Evolutionary conservation across 768 basidiomycete genomes (phyloP).

Genomic region (Russula olivacea): DNA sequence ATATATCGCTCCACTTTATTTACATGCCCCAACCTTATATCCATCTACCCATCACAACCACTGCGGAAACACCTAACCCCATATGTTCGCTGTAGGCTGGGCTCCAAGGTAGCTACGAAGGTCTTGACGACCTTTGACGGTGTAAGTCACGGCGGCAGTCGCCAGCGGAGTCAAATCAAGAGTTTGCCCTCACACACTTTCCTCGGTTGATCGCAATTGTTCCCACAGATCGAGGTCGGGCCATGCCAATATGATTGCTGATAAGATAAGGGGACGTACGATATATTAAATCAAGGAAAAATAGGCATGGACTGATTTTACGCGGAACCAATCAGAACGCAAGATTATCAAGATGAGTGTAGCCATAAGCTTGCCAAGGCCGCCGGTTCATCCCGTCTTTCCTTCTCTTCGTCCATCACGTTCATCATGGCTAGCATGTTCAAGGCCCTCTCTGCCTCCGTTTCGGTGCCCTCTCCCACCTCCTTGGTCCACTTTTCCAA

Average conservation of each 20-base stretch:
- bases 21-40: slow-evolving; percentile 71
- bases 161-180: slow-evolving; percentile 51
- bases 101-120: slow-evolving; percentile 46
- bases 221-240: no score
- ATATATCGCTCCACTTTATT: slow-evolving; percentile 36
- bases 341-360: not conserved
- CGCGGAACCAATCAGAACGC: slow-evolving; percentile 3
- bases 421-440: slow-evolving; percentile 34
- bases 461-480: slow-evolving; percentile 42
- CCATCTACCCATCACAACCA: slow-evolving; percentile 80
- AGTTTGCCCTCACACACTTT: slow-evolving; percentile 32
- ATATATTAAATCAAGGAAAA: not conserved
- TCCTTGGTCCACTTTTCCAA: slow-evolving; percentile 38
- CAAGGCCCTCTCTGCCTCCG: slow-evolving; percentile 32
- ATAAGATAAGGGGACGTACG: no score
- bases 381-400: not conserved
- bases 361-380: no score
- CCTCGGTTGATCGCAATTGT: no score
- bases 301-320: slow-evolving; percentile 21
- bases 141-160: slow-evolving; percentile 43
- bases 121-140: slow-evolving; percentile 70
- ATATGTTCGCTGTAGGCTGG: slow-evolving; percentile 55
- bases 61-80: slow-evolving; percentile 51
- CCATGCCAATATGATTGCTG: no score
- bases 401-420: not conserved